phyloP scores from a whole-genome alignment of 2,329 filamentous ascomycete genomes.

The Microdochium trichocladiopsis region DNA sequence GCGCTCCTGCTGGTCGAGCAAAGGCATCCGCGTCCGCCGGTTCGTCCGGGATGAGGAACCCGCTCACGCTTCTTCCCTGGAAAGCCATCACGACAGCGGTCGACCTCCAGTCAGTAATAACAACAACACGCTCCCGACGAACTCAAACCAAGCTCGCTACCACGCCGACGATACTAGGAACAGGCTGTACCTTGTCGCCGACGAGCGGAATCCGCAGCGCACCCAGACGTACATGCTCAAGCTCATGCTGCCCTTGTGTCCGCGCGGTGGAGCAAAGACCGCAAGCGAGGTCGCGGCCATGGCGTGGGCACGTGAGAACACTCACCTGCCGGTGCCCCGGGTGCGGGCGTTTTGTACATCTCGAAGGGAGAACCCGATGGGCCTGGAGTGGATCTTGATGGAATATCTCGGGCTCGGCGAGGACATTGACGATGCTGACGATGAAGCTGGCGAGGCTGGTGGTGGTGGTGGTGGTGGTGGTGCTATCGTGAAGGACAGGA shows the following conservation, averaged over 20 bases:
- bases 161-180: slow-evolving; percentile 1
- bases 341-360: slow-evolving; percentile 12
- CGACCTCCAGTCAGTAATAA: too few relatives aligned
- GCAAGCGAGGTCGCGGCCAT: slow-evolving; percentile 21
- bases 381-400: slow-evolving; percentile 24
- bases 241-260: slow-evolving; percentile 15
- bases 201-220: not conserved
- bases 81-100: too few relatives aligned
- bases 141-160: not conserved
- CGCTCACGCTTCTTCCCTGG: too few relatives aligned
- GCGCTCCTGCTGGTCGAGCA: too few relatives aligned
- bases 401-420: not conserved
- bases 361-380: slow-evolving; percentile 11
- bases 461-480: slow-evolving; percentile 21
- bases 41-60: too few relatives aligned
- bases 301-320: slow-evolving; percentile 12
- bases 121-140: too few relatives aligned
- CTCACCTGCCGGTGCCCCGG: slow-evolving; percentile 15
- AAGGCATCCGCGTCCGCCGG: too few relatives aligned
- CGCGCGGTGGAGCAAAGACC: slow-evolving; percentile 11
- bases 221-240: slow-evolving; percentile 23
- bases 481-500: slow-evolving; percentile 22
- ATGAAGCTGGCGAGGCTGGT: slow-evolving; percentile 7
- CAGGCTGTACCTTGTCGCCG: slow-evolving; percentile 14
- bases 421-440: not conserved